Evolutionary conservation across 495 filamentous ascomycete genomes (phyloP), one percentile per base, ranked within the genome.

Genomic region (Margaritispora aquatica): DNA sequence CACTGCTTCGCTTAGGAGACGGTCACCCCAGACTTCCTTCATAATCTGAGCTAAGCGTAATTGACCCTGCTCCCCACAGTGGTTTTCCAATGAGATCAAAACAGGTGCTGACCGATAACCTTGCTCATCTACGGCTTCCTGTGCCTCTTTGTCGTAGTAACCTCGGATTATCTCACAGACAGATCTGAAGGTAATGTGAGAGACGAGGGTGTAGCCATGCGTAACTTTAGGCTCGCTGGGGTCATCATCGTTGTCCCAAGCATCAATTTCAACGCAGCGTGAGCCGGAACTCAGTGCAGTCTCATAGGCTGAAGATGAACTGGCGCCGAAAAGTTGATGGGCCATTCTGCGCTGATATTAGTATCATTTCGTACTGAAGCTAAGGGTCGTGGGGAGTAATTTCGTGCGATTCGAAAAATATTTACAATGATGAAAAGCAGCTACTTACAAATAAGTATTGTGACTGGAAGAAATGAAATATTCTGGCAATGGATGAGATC

Each of bases 241-340:
- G 56, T 79, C 59, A 23, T 81, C 75, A 17, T 71, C 63, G 54
- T 79, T 69, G 58, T 83, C 77, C 78, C 80, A 83, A 10, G 77
- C 80, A 57, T 82, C 79, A 38, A 83, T 83, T 65, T 83, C 80
- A n/a, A 83, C 76, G 58, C 80, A 83, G 15, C 79, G 63, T 7
- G 79, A 76, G 19, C 80, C 80, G 3, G 77, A 70, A 5, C 63
- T 66, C 19, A 83, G 69, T 0, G 77, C 75, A 2, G 67, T 74
- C 56, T 78, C 70, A 59, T 83, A 83, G 9, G 76, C 76, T 1
- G 59, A 58, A 36, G 74, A 73, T 1, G 68, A 73, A n/a, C 77
- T 79, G 23, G 63, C 63, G 9, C 80, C 79, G 20, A 65, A 73
- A 4, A 83, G 73, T 66, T 83, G 79, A 66, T 82, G 77, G 2